phyloP scores from a whole-genome alignment of 441 rosid species.

The Populus hybrid region DNA sequence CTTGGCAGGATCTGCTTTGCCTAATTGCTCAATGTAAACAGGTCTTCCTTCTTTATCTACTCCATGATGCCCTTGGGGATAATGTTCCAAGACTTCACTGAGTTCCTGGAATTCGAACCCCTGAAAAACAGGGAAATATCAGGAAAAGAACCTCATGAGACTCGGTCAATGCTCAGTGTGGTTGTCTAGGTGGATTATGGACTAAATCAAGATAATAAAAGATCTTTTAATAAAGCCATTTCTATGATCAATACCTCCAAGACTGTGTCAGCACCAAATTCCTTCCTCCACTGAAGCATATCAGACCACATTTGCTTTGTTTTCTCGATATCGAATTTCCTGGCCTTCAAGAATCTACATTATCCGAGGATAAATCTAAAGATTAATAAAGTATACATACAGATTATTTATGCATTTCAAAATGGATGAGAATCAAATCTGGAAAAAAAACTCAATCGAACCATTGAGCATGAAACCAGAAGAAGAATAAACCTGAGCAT shows the following conservation, averaged over 20 bases:
- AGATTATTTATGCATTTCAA: not conserved
- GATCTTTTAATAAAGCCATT: not conserved
- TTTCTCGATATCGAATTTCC: constrained; percentile 79
- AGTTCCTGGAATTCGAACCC: constrained; percentile 72
- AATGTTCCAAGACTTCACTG: constrained; percentile 54
- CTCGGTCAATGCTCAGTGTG: not conserved
- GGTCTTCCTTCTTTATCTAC: constrained; percentile 88
- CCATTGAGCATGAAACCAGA: not conserved
- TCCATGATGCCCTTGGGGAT: constrained; percentile 94
- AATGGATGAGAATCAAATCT: not conserved
- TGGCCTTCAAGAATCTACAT: constrained; percentile 74
- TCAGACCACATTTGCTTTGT: constrained; percentile 87
- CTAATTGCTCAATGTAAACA: constrained; percentile 75
- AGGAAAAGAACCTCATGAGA: not conserved
- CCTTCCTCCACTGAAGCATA: constrained; percentile 83
- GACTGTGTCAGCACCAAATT: constrained; percentile 64
- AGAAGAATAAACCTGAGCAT: constrained; percentile 55
- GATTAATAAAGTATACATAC: not conserved
- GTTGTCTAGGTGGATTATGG: not conserved
- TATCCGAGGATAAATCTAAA: constrained; percentile 11
- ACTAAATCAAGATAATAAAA: constrained; percentile 4
- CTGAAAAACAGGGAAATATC: constrained; percentile 27
- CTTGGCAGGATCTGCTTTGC: constrained; percentile 74
- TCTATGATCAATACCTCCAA: constrained; percentile 45
- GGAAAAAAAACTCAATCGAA: not conserved